Percentiles rank a stretch among this genome's conserved stretches.
These are phyloP conservation scores for Abrus precatorius DNA, from an alignment of 306 rosid genomes.

Conservation along the genomic window DNA sequence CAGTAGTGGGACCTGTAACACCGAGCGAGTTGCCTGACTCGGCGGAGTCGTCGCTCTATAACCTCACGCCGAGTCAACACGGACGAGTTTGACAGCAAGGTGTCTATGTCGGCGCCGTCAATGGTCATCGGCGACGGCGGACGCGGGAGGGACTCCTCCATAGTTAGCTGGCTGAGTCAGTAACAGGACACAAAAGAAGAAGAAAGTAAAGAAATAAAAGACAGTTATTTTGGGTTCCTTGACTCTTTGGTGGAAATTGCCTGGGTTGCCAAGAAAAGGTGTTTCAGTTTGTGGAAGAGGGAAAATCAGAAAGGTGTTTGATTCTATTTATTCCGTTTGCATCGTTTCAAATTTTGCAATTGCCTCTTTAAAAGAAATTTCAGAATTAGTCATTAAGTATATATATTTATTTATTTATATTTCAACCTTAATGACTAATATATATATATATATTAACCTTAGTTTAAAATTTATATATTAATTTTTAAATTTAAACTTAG, in stretches of 20 bases:
- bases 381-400: no score
- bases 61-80: conserved; percentile 52
- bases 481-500: no score
- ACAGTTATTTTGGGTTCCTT: background rate
- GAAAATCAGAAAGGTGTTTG: background rate
- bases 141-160: conserved; percentile 46
- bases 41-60: conserved; percentile 51
- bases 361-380: no score
- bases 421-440: no score
- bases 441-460: no score
- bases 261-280: background rate
- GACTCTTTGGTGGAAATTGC: background rate
- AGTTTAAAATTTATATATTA: no score
- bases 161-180: background rate
- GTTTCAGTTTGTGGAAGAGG: background rate
- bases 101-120: conserved; percentile 49
- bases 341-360: background rate
- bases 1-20: conserved; percentile 59
- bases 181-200: background rate
- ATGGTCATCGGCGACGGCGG: conserved; percentile 25
- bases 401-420: no score
- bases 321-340: background rate
- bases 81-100: conserved; percentile 32
- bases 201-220: background rate
- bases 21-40: conserved; percentile 49